Evolutionary conservation across 257 asterid species (phyloP), one percentile per base, ranked within the genome.

Genomic region (Capsicum pubescens): DNA sequence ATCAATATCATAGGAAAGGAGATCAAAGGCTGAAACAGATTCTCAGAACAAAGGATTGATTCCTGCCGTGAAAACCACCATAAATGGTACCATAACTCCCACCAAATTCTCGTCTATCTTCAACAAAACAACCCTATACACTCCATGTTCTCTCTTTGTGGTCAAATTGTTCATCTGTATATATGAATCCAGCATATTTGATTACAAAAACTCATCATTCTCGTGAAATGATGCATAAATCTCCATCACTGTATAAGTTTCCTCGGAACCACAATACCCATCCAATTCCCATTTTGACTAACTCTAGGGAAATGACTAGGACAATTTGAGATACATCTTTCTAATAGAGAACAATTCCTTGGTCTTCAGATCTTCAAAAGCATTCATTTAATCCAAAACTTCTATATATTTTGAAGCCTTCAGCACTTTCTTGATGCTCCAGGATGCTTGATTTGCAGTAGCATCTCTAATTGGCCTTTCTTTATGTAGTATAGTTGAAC

Each of bases 201-300:
- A 83, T 93, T 92, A 94, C 99, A 98, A 95, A 56, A 92, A 90
- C 88, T 95, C 99, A 52, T 95, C 99, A 32, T 91, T 52, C 3
- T 95, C 97, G 17, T 95, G 99, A 64, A 79, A 91, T 39, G 99
- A 94, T 42, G 89, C 91, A 64, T 90, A 94, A 72, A 95, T 86
- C 89, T 95, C 98, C 56, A 95, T 67, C 81, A 93, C 93, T 86
- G 89, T 92, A 86, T 91, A 95, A 0, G 98, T 83, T 91, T 92
- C 39, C 13, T n/a, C 1, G 98, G 98, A 63, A 95, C 87, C 84
- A 42, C 83, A 72, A 94, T 83, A 88, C n/a, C 87, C 83, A 69
- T 90, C 86, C 4, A 88, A 84, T 19, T 93, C 94, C 7, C 85
- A 79, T 80, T 84, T 96, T 3, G 39, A 36, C 39, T 36, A 36